Percentiles rank a stretch among this genome's conserved stretches.
Evolutionary conservation across 2,329 filamentous ascomycete genomes (phyloP).

Genomic region (Arthrobotrys musiformis): DNA sequence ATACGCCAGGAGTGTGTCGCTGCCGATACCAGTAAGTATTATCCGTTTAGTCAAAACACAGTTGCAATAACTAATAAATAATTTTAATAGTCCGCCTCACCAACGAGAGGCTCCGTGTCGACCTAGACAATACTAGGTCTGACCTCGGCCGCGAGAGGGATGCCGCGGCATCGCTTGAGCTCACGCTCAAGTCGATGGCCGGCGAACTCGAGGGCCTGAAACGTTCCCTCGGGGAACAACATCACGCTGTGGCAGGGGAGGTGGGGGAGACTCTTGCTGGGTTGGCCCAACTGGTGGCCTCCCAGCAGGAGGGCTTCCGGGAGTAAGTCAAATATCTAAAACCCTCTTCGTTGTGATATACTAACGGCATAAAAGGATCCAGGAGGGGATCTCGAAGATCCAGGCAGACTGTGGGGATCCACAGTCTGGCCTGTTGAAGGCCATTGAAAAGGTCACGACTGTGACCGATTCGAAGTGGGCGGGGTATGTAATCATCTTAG

Average conservation of each 20-base stretch:
- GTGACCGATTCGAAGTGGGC: conserved; percentile 18
- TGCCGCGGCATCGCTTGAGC: not conserved
- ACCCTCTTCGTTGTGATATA: not conserved
- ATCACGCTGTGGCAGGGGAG: not conserved
- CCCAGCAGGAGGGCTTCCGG: conserved; percentile 28
- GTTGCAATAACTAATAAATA: not conserved
- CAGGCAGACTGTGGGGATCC: conserved; percentile 12
- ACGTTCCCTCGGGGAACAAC: not conserved
- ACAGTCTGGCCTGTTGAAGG: conserved; percentile 32
- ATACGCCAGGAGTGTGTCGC: conserved; percentile 4
- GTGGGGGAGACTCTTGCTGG: not conserved
- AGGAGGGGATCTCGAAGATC: not conserved
- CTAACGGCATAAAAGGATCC: conserved; percentile 14
- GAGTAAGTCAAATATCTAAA: not conserved
- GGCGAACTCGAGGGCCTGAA: conserved; percentile 8
- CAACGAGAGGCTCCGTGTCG: conserved; percentile 1
- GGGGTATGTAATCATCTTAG: conserved; percentile 1
- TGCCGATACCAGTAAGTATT: conserved; percentile 24
- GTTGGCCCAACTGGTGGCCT: not conserved
- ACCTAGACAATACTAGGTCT: conserved; percentile 8
- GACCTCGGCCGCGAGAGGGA: conserved; percentile 20
- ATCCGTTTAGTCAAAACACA: too few relatives aligned
- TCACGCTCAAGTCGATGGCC: conserved; percentile 23
- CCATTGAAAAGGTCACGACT: not conserved
- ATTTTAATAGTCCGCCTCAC: not conserved